These are phyloP conservation scores for Monilinia aucupariae DNA, from an alignment of 2,329 filamentous ascomycete species.

Conservation along the genomic window DNA sequence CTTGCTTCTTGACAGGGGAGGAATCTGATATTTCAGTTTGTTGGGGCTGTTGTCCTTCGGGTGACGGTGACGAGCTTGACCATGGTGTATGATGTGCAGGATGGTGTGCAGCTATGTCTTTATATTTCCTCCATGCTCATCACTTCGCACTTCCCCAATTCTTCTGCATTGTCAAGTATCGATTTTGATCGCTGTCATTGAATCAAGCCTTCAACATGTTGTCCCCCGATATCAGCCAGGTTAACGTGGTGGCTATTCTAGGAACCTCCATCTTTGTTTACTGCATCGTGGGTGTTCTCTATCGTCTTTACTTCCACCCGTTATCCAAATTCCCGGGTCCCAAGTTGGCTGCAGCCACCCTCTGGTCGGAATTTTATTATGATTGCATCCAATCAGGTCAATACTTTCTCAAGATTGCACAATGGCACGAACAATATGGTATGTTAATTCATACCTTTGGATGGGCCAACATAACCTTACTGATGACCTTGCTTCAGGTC, in stretches of 20 bases:
- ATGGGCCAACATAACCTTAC: neutral
- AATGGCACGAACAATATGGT: constrained; percentile 8
- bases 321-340: constrained; percentile 15
- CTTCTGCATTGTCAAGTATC: neutral
- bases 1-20: neutral
- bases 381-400: constrained; percentile 8
- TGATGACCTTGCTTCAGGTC: constrained; percentile 8
- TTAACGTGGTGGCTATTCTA: constrained; percentile 2
- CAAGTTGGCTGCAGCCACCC: constrained; percentile 10
- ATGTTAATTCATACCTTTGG: neutral
- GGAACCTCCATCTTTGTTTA: constrained; percentile 8
- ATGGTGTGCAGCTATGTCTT: neutral
- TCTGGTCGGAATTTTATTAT: constrained; percentile 6
- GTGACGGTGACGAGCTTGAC: neutral
- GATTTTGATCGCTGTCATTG: neutral
- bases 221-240: neutral
- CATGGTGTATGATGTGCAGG: neutral
- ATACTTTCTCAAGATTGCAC: constrained; percentile 3
- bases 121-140: neutral
- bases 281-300: constrained; percentile 7
- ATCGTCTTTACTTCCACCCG: constrained; percentile 17
- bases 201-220: neutral
- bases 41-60: neutral
- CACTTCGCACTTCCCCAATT: constrained; percentile 4
- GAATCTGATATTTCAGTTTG: neutral